Conservation (phyloP, 2,329 filamentous ascomycete species). For the Penicillium sp. region DNA sequence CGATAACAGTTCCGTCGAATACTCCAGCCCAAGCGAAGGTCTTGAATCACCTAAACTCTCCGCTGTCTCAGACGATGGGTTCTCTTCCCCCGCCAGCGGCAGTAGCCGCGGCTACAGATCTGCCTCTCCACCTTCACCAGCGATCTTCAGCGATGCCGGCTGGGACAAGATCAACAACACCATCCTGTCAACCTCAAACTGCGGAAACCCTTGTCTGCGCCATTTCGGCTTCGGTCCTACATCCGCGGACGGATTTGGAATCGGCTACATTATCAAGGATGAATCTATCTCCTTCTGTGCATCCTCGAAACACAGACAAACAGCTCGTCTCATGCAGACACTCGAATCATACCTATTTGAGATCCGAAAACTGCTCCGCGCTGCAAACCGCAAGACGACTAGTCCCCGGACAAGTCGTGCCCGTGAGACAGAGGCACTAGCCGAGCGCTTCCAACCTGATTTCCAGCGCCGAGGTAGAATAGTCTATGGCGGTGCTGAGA, state of each 20-base stretch:
- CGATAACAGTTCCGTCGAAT: slow-evolving; percentile 59
- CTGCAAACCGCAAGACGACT: slow-evolving; percentile 60
- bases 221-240: slow-evolving; percentile 98
- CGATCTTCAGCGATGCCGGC: slow-evolving; percentile 81
- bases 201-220: slow-evolving; percentile 88
- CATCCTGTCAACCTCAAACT: slow-evolving; percentile 96
- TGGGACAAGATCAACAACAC: slow-evolving; percentile 97
- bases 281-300: slow-evolving; percentile 88
- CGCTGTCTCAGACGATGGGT: slow-evolving; percentile 40
- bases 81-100: slow-evolving; percentile 35
- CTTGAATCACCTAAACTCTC: slow-evolving; percentile 29
- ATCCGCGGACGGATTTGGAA: slow-evolving; percentile 90
- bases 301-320: slow-evolving; percentile 91
- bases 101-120: slow-evolving; percentile 58
- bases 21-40: slow-evolving; percentile 58
- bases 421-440: slow-evolving; percentile 58
- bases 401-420: slow-evolving; percentile 58
- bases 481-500: slow-evolving; percentile 65
- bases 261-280: slow-evolving; percentile 99
- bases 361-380: slow-evolving; percentile 78
- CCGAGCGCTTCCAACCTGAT: slow-evolving; percentile 43
- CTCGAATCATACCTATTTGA: slow-evolving; percentile 89
- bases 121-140: slow-evolving; percentile 56
- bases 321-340: slow-evolving; percentile 82
- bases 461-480: slow-evolving; percentile 68